Evolutionary conservation across 768 basidiomycete genomes (phyloP).

Genomic region (Suillus decipiens): DNA sequence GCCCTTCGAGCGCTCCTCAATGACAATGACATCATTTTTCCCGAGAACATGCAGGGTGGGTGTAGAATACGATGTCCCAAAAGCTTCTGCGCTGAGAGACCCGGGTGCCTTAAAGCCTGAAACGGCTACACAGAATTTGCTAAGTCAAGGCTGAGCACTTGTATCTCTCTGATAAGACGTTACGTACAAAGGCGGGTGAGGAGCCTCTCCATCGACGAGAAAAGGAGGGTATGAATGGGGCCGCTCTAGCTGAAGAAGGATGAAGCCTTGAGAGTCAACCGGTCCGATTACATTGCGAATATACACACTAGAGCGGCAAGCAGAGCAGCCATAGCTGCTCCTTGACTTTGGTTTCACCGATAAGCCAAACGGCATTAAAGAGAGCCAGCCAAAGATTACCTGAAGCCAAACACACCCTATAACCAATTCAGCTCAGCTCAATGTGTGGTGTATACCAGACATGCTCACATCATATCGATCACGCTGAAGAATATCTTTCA

Average conservation of each 20-base stretch:
- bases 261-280: slow-evolving; percentile 8
- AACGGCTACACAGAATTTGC: slow-evolving; percentile 74
- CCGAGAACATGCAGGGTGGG: slow-evolving; percentile 81
- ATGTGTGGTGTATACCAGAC: not conserved
- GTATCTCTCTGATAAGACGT: not conserved
- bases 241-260: slow-evolving; percentile 47
- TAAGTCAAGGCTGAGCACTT: slow-evolving; percentile 25
- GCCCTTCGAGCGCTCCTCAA: slow-evolving; percentile 62
- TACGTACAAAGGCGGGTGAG: slow-evolving; percentile 75
- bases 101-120: slow-evolving; percentile 64
- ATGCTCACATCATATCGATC: slow-evolving; percentile 66
- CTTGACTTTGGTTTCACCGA: slow-evolving; percentile 54
- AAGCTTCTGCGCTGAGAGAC: slow-evolving; percentile 51
- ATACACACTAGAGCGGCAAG: slow-evolving; percentile 65
- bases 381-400: slow-evolving; percentile 38
- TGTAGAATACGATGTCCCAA: slow-evolving; percentile 56
- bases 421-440: not conserved
- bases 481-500: slow-evolving; percentile 58
- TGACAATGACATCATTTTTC: slow-evolving; percentile 73
- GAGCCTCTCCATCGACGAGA: slow-evolving; percentile 60
- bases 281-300: slow-evolving; percentile 1
- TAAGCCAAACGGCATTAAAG: slow-evolving; percentile 6
- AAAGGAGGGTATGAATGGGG: slow-evolving; percentile 58
- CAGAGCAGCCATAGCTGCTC: slow-evolving; percentile 73
- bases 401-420: slow-evolving; percentile 82